phyloP scores from a whole-genome alignment of 179 eudicot species.

The Spergularia azorica region DNA sequence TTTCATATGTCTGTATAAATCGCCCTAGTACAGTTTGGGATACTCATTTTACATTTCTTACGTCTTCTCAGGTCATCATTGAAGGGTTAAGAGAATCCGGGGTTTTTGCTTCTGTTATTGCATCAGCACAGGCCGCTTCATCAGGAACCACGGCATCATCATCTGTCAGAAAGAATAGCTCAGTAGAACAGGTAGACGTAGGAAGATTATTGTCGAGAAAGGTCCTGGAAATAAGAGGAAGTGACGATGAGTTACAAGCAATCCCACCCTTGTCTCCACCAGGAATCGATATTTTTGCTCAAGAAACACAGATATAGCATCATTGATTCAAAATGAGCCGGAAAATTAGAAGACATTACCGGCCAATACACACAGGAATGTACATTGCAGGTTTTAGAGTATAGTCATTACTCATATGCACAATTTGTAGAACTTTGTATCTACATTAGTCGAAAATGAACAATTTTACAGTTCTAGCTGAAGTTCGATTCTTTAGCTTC shows the following conservation, averaged over 20 bases:
- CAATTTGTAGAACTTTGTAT: background rate
- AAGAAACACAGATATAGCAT: background rate
- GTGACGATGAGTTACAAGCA: slow-evolving; percentile 18
- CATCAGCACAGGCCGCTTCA: slow-evolving; percentile 43
- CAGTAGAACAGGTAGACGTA: slow-evolving; percentile 27
- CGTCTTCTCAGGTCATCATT: slow-evolving; percentile 57
- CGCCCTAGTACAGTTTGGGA: background rate
- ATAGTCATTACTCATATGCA: background rate
- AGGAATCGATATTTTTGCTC: slow-evolving; percentile 5
- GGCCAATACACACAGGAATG: slow-evolving; percentile 17
- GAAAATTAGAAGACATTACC: background rate
- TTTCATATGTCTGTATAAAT: background rate
- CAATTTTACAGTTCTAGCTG: background rate
- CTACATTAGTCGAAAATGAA: background rate
- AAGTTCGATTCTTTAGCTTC: background rate
- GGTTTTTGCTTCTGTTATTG: slow-evolving; percentile 59
- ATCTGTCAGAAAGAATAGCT: slow-evolving; percentile 35
- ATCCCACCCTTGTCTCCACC: slow-evolving; percentile 36
- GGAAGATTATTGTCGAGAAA: slow-evolving; percentile 36
- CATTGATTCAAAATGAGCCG: slow-evolving; percentile 2
- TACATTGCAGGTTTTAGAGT: slow-evolving; percentile 25
- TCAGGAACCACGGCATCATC: slow-evolving; percentile 34
- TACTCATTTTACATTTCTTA: background rate
- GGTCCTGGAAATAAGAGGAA: slow-evolving; percentile 25
- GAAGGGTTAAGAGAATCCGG: slow-evolving; percentile 76